Percentiles rank a stretch among this genome's conserved stretches.
These are phyloP conservation scores for Xylaria scruposa DNA, from an alignment of 495 filamentous ascomycete species.

Conservation along the genomic window DNA sequence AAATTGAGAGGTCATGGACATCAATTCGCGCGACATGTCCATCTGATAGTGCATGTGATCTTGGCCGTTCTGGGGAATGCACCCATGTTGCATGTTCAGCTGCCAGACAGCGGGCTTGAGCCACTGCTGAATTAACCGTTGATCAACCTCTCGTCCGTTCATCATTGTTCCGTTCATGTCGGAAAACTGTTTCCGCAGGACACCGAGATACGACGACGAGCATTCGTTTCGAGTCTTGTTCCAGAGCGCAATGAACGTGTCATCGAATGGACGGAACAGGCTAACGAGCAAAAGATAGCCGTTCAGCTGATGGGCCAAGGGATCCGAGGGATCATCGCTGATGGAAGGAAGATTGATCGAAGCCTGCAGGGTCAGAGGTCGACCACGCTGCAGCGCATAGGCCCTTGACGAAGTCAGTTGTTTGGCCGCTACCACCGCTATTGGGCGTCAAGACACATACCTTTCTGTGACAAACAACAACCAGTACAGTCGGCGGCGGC, in stretches of 20 bases:
- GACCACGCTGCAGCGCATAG: constrained; percentile 78
- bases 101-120: constrained; percentile 85
- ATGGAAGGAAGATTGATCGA: constrained; percentile 70
- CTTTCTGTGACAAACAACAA: constrained; percentile 74
- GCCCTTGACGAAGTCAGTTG: constrained; percentile 47
- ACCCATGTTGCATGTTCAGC: constrained; percentile 58
- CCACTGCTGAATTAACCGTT: constrained; percentile 80
- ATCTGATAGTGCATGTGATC: constrained; percentile 75
- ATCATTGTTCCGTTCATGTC: constrained; percentile 68
- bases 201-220: constrained; percentile 63
- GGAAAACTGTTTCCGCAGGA: constrained; percentile 69
- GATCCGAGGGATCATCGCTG: constrained; percentile 67
- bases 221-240: constrained; percentile 69
- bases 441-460: constrained; percentile 42
- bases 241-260: constrained; percentile 72
- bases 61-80: constrained; percentile 48
- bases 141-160: constrained; percentile 70
- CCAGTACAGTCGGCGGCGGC: constrained; percentile 71
- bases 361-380: constrained; percentile 63
- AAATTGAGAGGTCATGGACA: constrained; percentile 70
- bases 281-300: constrained; percentile 71
- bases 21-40: constrained; percentile 70
- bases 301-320: constrained; percentile 55
- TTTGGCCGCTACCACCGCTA: not conserved
- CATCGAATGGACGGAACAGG: constrained; percentile 76